Evolutionary conservation across 1,284 basidiomycete species (phyloP), one percentile per base, ranked within the genome.

Genomic region (Cryptococcus floricola): DNA sequence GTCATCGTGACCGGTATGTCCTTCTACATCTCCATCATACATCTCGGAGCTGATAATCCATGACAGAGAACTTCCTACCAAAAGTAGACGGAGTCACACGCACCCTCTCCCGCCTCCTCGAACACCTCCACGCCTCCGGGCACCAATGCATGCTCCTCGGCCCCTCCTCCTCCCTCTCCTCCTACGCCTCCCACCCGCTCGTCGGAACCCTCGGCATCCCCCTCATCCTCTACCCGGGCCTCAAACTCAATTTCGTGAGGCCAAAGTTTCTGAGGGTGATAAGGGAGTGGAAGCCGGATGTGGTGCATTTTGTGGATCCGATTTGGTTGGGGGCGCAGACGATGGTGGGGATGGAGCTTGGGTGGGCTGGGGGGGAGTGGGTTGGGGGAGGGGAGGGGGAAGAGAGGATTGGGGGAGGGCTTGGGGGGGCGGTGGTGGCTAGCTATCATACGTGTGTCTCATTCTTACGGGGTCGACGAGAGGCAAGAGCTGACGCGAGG

Each of bases 161-260:
- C 0, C 82, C 82, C 0, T 76, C 80, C 18, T 80, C 80, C 0
- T 78, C 80, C 5, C 77, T 83, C 66, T 75, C 75, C 25, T 68
- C 77, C 48, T 83, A 83, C 64, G 80, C 80, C 5, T 80, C 79
- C 0, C 81, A 83, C 54, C 79, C 81, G 3, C 75, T 83, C 0
- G 80, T 82, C 6, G 81, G 82, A 8, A 83, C 82, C 0, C 73
- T 78, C n/a, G 82, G 82, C 14, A 73, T 84, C 6, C 82, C 82
- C 0, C 71, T 83, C 4, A 67, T 82, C 38, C 72, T 82, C 43
- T 83, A 82, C 59, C 81, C 81, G 0, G 81, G 81, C 0, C 74
- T 84, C 47, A 82, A 81, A 69, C 77, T 84, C 63, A 84, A 84
- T 70, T 84, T 84, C 61, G 74, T 82, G 48, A 78, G 82, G 1